phyloP scores from a whole-genome alignment of 2,329 filamentous ascomycete genomes.

The Grosmannia penicillata region DNA sequence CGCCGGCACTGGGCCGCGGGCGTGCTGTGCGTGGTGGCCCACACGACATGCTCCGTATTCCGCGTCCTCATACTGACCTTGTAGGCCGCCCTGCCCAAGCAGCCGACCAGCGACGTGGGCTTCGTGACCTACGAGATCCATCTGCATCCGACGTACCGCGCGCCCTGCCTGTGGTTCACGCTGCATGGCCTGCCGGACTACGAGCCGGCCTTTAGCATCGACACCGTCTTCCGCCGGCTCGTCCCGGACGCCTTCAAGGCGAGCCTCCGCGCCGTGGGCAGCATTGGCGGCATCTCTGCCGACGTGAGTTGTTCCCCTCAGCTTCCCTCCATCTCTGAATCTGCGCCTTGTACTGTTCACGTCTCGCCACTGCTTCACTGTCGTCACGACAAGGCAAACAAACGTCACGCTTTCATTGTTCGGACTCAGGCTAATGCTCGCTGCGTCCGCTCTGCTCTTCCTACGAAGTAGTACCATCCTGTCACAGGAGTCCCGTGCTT shows the following conservation, averaged over 20 bases:
- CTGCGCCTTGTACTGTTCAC: slow-evolving; percentile 6
- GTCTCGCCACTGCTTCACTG: slow-evolving; percentile 1
- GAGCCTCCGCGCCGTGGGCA: slow-evolving; percentile 43
- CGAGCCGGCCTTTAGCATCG: slow-evolving; percentile 45
- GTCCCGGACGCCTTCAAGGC: slow-evolving; percentile 52
- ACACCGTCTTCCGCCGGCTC: slow-evolving; percentile 55
- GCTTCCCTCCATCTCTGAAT: not conserved
- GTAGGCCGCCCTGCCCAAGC: slow-evolving; percentile 26
- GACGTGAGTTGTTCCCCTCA: slow-evolving; percentile 44
- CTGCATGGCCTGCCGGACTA: slow-evolving; percentile 41
- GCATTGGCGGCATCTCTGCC: slow-evolving; percentile 60
- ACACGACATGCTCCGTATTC: not conserved
- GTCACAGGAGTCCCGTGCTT: slow-evolving; percentile 63
- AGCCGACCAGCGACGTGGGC: slow-evolving; percentile 18
- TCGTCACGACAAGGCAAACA: no score
- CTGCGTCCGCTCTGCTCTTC: not conserved
- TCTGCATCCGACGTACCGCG: slow-evolving; percentile 58
- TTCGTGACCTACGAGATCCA: slow-evolving; percentile 59
- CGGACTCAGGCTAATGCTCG: not conserved
- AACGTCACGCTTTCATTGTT: no score
- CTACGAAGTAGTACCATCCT: slow-evolving; percentile 77
- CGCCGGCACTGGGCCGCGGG: no score
- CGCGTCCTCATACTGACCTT: not conserved
- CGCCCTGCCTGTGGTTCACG: slow-evolving; percentile 64
- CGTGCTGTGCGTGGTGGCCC: slow-evolving; percentile 1